A percentile compares a stretch with the other conserved stretches of the same genome.
Evolutionary conservation across 139 green algal species (phyloP).

Genomic region (Auxenochlorella pyrenoidosa): DNA sequence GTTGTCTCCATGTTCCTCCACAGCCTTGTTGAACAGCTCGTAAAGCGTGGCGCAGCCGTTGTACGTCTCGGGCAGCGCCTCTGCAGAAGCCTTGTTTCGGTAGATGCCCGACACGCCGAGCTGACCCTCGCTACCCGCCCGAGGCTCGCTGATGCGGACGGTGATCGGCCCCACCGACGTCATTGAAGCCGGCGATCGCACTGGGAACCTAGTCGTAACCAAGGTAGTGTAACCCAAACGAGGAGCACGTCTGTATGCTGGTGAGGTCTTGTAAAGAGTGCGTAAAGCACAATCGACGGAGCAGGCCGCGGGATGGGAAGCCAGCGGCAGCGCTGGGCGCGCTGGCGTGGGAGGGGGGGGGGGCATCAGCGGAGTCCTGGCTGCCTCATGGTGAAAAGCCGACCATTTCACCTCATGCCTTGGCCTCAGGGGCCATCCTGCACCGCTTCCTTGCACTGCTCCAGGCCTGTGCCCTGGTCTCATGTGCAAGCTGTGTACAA

Average conservation of each 20-base stretch:
- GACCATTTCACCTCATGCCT: too few relatives aligned
- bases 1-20: conserved; percentile 54
- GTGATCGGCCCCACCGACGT: conserved; percentile 19
- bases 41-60: conserved; percentile 75
- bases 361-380: too few relatives aligned
- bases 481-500: too few relatives aligned
- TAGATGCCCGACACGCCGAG: conserved; percentile 57
- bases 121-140: conserved; percentile 11
- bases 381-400: too few relatives aligned
- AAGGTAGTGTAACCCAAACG: neutral
- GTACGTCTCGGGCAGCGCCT: conserved; percentile 56
- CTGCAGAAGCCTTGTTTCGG: conserved; percentile 54
- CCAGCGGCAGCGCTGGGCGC: neutral
- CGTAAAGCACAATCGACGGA: neutral
- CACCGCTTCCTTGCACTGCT: too few relatives aligned
- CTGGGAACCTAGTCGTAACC: neutral
- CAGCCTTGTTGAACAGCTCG: conserved; percentile 77
- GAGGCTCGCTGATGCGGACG: conserved; percentile 22
- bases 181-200: neutral
- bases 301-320: neutral
- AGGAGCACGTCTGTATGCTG: neutral
- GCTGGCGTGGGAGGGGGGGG: neutral
- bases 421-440: too few relatives aligned
- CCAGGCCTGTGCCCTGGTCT: too few relatives aligned
- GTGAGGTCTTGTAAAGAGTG: neutral